Base-by-base conservation (phyloP, 2,329 filamentous ascomycete genomes). In the Zymoseptoria brevis region DNA sequence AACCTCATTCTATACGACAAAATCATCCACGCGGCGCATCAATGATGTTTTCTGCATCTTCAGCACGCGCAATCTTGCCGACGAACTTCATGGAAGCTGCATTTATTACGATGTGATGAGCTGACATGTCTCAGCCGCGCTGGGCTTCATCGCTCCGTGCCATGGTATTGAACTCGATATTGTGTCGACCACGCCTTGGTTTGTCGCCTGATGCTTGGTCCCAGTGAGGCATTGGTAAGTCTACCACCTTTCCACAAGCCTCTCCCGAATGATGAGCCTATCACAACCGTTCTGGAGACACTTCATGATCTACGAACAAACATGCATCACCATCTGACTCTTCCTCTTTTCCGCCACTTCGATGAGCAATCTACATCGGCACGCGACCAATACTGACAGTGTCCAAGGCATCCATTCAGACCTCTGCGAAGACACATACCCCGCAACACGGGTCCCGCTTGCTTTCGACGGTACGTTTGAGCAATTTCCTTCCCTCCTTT, bases 281-380 rank as follows among this genome's bases (percentile, higher is more conserved):
- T 68, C 71, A 72, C 68, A 69, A 66, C 63, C 66, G 70, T 73
- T 72, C 70, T 64, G 70, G 72, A 63, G 72, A 73, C 61, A 57
- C 56, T 61, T 60, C 61, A 69, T 74, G 71, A 72, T 68, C 72
- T 70, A 67, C 56, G 70, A 72, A 74, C 70, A 69, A 72, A 73
- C 72, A 74, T 74, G 72, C 72, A 74, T 72, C 70, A 74, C 72
- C 72, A 74, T 74, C 72, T 74, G 72, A 74, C 51, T 68, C 35
- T 45, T 45, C 35, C 16, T 16, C 35, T 29, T 45, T 16, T 45
- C 35, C 13, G 16, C 13, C 41, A 41, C 57, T 56, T 55, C 19
- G 48, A 30, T 45, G 13, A 45, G 16, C 35, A 45, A 26, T 13
- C 13, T 26, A n/a, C 50, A 22, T 16, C 53, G 30, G 19, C 53